These are phyloP conservation scores for Penicillium italicum DNA, from an alignment of 2,329 filamentous ascomycete species.

Conservation along the genomic window DNA sequence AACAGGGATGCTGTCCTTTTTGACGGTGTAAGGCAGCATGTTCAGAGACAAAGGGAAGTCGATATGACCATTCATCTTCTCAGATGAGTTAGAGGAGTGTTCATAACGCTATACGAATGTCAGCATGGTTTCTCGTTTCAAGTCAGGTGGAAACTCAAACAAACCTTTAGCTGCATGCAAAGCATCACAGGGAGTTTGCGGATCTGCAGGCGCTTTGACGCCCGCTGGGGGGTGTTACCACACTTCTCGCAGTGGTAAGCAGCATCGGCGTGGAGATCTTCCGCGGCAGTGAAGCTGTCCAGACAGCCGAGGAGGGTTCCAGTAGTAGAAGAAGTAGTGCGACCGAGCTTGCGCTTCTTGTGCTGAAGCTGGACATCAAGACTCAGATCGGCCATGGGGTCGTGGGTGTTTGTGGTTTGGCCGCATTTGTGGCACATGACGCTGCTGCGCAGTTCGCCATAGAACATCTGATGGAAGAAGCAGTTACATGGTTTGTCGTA, in stretches of 20 bases:
- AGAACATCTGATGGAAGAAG: conserved; percentile 91
- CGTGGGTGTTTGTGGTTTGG: conserved; percentile 75
- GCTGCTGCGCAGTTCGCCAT: conserved; percentile 83
- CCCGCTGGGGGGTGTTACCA: conserved; percentile 66
- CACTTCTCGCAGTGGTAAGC: conserved; percentile 86
- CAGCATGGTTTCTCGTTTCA: not conserved
- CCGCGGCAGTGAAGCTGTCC: conserved; percentile 80
- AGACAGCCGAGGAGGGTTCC: conserved; percentile 70
- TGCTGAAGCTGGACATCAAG: conserved; percentile 76
- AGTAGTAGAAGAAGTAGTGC: conserved; percentile 38
- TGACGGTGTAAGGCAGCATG: conserved; percentile 83
- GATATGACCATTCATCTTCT: conserved; percentile 84
- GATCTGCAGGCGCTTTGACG: conserved; percentile 78
- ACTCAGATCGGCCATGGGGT: conserved; percentile 88
- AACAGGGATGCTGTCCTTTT: conserved; percentile 43
- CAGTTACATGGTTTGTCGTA: conserved; percentile 64
- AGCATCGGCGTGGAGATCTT: conserved; percentile 64
- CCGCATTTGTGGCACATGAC: conserved; percentile 87
- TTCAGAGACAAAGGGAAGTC: conserved; percentile 83
- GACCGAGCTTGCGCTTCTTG: conserved; percentile 47
- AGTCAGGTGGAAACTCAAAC: conserved; percentile 11
- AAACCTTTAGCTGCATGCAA: conserved; percentile 86
- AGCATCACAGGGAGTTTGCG: conserved; percentile 83
- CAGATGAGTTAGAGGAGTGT: conserved; percentile 68
- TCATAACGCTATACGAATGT: conserved; percentile 60